Evolutionary conservation across 176 grass and related monocot species (phyloP), one percentile per base, ranked within the genome.

Genomic region (Poa pratensis): DNA sequence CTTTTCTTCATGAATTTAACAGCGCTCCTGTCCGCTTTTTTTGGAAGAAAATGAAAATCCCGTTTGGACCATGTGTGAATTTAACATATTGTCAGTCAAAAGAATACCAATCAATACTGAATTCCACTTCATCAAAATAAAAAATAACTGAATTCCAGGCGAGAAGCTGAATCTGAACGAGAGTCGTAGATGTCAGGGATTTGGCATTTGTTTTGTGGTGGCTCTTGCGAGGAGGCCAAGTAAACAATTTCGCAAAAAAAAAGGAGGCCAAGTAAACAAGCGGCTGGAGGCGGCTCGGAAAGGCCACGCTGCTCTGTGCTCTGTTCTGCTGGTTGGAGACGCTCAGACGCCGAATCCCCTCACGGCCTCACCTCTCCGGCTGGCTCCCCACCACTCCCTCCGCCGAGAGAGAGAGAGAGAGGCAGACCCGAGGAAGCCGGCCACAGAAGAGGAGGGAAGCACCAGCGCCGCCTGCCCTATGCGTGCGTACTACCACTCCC

Each of bases 251-350:
- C n/a, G n/a, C n/a, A n/a, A n/a, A n/a, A n/a, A n/a, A n/a, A n/a
- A n/a, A 68, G n/a, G n/a, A n/a, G 37, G 4, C 65, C 65, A 5
- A 76, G 75, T 34, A 20, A 68, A 40, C 37, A n/a, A 60, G 76
- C 54, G 83, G 84, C 75, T 79, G 84, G 39, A 49, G 49, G 35
- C 50, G 8, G 28, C 53, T 86, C 40, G 54, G 42, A 86, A 86
- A 77, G 55, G 84, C 9, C 77, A 17, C 37, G 24, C 59, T 17
- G 24, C 24, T 63, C 2, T 15, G 59, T 6, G 7, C n/a, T n/a
- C 51, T 51, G 3, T 17, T 53, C 15, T 52, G 50, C 50, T 4
- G 83, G 5, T 20, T 57, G 59, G 23, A 63, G 59, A 63, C 62
- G 32, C 23, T 15, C 12, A 63, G 59, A 63, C 62, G 32, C 23